phyloP scores from a whole-genome alignment of 2,329 filamentous ascomycete species.

The Onygena corvina region DNA sequence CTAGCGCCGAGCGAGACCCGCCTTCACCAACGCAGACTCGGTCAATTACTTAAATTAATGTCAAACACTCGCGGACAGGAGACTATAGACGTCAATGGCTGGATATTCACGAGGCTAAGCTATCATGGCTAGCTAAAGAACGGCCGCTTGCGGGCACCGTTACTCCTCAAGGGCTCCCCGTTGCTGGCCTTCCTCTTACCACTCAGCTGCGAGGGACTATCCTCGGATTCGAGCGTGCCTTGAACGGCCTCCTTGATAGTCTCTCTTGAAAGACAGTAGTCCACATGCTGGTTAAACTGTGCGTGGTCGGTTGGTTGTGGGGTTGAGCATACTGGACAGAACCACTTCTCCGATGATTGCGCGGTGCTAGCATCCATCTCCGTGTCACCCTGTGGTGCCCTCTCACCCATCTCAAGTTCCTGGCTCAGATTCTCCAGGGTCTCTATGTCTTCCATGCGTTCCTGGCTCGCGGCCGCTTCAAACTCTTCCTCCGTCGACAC shows the following conservation, averaged over 20 bases:
- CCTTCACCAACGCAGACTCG: background rate
- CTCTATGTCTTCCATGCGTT: conserved; percentile 49
- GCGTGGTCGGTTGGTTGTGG: conserved; percentile 64
- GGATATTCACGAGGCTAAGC: too few species aligned
- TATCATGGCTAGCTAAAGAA: conserved; percentile 16
- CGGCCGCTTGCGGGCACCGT: conserved; percentile 19
- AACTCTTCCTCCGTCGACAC: conserved; percentile 13
- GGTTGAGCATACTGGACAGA: conserved; percentile 75
- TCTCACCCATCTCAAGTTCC: conserved; percentile 26
- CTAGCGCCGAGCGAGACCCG: conserved; percentile 1
- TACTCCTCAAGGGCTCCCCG: conserved; percentile 23
- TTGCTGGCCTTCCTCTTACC: conserved; percentile 6
- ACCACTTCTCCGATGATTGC: conserved; percentile 43
- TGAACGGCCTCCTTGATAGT: conserved; percentile 76
- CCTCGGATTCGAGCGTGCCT: conserved; percentile 26
- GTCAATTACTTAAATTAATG: too few species aligned
- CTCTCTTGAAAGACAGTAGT: conserved; percentile 73
- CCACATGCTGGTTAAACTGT: conserved; percentile 81
- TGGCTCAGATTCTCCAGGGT: conserved; percentile 52
- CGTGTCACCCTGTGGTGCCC: conserved; percentile 21
- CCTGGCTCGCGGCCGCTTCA: conserved; percentile 42
- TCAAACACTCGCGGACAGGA: too few species aligned
- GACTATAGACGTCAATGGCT: background rate
- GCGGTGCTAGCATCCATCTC: conserved; percentile 2
- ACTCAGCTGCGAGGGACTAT: background rate